phyloP scores from a whole-genome alignment of 2,329 filamentous ascomycete genomes.

The Didymella pomorum region DNA sequence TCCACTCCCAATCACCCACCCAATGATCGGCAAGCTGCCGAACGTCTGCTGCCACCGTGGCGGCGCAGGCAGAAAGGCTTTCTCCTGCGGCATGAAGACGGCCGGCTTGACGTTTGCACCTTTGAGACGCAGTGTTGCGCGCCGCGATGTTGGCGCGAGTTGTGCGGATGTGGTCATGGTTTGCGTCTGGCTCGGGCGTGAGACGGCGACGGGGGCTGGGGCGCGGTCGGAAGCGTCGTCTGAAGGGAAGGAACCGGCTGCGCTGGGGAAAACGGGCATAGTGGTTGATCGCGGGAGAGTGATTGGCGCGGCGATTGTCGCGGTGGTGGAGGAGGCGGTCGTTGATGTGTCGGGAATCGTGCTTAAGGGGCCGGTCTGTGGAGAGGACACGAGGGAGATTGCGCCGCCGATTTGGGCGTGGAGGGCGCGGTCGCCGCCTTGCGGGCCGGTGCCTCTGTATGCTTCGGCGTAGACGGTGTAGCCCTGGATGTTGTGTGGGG shows the following conservation, averaged over 20 bases:
- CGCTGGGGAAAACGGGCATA: conserved; percentile 24
- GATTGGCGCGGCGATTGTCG: conserved; percentile 24
- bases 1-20: conserved; percentile 54
- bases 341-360: conserved; percentile 47
- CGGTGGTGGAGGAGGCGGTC: conserved; percentile 52
- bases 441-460: conserved; percentile 56
- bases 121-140: conserved; percentile 40
- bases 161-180: conserved; percentile 32
- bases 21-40: conserved; percentile 61
- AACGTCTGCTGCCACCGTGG: conserved; percentile 53
- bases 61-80: conserved; percentile 56
- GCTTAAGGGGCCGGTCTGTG: conserved; percentile 46
- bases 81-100: conserved; percentile 54
- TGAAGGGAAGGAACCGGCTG: conserved; percentile 34
- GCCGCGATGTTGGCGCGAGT: conserved; percentile 30
- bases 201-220: conserved; percentile 41
- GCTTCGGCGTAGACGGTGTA: conserved; percentile 58
- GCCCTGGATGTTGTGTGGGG: conserved; percentile 58
- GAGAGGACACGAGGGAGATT: conserved; percentile 43
- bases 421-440: conserved; percentile 54
- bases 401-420: conserved; percentile 45
- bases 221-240: conserved; percentile 26
- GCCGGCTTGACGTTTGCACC: conserved; percentile 50
- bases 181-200: conserved; percentile 33
- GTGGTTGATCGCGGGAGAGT: conserved; percentile 32